These are phyloP conservation scores for Populus hybrid DNA, from an alignment of 441 rosid genomes.

Conservation along the genomic window DNA sequence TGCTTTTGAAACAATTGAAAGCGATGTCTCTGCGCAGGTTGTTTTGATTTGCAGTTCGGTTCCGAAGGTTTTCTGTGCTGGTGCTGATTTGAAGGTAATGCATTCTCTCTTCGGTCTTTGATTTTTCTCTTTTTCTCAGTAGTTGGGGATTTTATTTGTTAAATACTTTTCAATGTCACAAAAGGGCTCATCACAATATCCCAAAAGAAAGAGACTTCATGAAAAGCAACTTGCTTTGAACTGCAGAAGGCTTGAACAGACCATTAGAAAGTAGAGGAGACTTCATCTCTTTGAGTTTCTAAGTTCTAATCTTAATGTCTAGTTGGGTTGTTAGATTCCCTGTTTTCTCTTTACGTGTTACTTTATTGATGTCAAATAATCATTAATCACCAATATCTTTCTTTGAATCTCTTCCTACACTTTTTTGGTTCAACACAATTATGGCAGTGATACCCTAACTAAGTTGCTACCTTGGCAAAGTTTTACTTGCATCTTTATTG, in stretches of 20 bases:
- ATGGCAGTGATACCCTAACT: background rate
- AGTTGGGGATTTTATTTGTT: background rate
- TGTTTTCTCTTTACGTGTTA: background rate
- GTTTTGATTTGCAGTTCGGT: conserved; percentile 68
- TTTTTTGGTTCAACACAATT: background rate
- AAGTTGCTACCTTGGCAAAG: too few species aligned
- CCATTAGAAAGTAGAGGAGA: background rate
- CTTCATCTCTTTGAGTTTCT: background rate
- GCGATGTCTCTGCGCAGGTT: conserved; percentile 62
- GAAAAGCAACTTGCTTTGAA: background rate
- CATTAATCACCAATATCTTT: too few species aligned
- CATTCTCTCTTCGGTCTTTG: background rate
- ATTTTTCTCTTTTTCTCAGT: background rate
- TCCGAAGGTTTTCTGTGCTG: conserved; percentile 81
- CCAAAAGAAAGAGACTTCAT: too few species aligned
- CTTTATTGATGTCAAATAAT: background rate
- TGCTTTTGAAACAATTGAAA: conserved; percentile 46
- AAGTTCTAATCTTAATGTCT: background rate
- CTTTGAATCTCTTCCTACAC: too few species aligned
- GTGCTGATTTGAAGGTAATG: conserved; percentile 91
- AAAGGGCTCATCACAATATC: too few species aligned
- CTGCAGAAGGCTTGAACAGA: background rate
- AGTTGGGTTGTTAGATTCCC: background rate
- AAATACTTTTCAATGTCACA: background rate
- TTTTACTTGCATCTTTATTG: too few species aligned